phyloP scores from a whole-genome alignment of 1,139 yeast species.

The Candida glucosophila region DNA sequence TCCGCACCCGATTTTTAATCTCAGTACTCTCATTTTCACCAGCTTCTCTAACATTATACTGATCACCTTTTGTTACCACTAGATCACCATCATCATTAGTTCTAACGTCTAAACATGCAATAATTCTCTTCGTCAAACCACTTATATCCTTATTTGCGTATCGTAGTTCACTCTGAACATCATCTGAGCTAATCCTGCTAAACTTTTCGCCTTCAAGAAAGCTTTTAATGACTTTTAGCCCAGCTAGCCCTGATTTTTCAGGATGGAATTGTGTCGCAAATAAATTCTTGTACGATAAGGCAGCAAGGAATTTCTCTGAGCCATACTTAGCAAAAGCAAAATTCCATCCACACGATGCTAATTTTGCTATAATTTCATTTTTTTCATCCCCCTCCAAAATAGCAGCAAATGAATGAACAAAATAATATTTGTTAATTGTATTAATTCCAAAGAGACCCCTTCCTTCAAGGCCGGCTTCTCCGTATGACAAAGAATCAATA shows the following conservation, averaged over 20 bases:
- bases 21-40: conserved; percentile 35
- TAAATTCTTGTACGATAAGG: conserved; percentile 63
- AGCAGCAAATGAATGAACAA: conserved; percentile 91
- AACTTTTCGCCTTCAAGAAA: conserved; percentile 50
- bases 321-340: conserved; percentile 71
- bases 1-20: conserved; percentile 49
- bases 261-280: conserved; percentile 98
- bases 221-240: conserved; percentile 63
- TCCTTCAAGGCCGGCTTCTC: conserved; percentile 10
- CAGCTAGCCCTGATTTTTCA: conserved; percentile 90
- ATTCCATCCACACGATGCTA: conserved; percentile 58
- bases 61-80: conserved; percentile 97
- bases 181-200: conserved; percentile 11
- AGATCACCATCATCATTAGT: conserved; percentile 89
- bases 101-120: conserved; percentile 96
- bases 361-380: conserved; percentile 19
- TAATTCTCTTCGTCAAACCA: conserved; percentile 81
- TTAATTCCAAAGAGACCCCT: conserved; percentile 46
- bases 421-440: conserved; percentile 68
- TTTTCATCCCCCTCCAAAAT: conserved; percentile 32
- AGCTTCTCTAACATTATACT: conserved; percentile 88
- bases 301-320: conserved; percentile 75
- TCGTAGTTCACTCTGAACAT: conserved; percentile 8
- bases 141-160: no score
- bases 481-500: conserved; percentile 12